phyloP scores from a whole-genome alignment of 768 basidiomycete genomes.

The Tricholoma saponaceum region DNA sequence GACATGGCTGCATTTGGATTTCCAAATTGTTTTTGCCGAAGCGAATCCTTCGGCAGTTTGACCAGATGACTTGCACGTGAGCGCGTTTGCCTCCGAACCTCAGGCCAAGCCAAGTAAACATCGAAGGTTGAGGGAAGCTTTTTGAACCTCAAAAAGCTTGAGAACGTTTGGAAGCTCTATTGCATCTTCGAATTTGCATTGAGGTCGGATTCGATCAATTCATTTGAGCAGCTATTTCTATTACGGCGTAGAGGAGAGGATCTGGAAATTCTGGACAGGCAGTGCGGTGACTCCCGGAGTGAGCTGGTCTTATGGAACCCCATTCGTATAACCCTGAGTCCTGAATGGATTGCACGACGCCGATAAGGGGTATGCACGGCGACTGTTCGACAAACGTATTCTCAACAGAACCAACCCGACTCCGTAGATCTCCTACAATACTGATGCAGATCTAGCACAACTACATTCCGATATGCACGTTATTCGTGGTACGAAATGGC shows the following conservation, averaged over 20 bases:
- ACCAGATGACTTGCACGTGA: not conserved
- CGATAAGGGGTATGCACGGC: no score
- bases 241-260: conserved; percentile 25
- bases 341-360: no score
- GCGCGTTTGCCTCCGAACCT: not conserved
- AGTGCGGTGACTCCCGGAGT: not conserved
- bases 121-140: not conserved
- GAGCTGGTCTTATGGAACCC: conserved; percentile 5
- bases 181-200: not conserved
- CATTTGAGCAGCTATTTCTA: conserved; percentile 11
- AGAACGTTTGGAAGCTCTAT: not conserved
- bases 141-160: not conserved
- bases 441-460: no score
- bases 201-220: not conserved
- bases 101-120: no score
- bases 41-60: not conserved
- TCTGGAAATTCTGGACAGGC: conserved; percentile 26
- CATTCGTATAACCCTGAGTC: not conserved
- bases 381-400: not conserved
- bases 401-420: no score
- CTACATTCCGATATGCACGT: no score
- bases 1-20: not conserved
- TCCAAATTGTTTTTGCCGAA: not conserved
- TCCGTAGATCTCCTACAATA: no score
- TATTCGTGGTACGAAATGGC: no score